Evolutionary conservation across 257 asterid genomes (phyloP), one percentile per base, ranked within the genome.

Genomic region (Solanum sitiens): DNA sequence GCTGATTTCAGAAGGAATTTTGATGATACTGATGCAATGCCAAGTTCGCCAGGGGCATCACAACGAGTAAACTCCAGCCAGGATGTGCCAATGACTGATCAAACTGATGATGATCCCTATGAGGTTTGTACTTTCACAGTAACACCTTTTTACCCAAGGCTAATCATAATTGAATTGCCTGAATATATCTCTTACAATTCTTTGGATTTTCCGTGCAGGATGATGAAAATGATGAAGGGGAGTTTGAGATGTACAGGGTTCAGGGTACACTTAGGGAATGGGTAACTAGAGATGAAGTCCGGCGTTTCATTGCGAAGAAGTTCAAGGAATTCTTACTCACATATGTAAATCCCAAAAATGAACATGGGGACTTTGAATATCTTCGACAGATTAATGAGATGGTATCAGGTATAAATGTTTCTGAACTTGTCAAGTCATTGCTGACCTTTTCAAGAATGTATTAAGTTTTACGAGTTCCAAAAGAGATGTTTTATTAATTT

Each of bases 261-360:
- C 99, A 96, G 91, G 99, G 99, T 88, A 95, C 99, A 65, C 95
- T 96, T 56, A 94, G 99, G 91, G 99, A 97, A 90, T 97, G 99
- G 99, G 99, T 97, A 86, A 96, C 99, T 84, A 94, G 99, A 89
- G 99, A 97, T 97, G 99, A 97, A 92, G 98, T 97, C 37, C 93
- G 98, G 88, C 96, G 98, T 45, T 97, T 97, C 93, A 96, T 97
- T 87, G 99, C 94, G 12, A 95, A 92, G 92, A 96, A 95, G 87
- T 96, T 97, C 93, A 97, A 93, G 91, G 98, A 95, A 56, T 97
- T 97, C 92, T 90, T 97, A 92, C 95, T 94, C 75, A 96, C 98
- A 0, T 95, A 96, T 86, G 95, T 95, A 87, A 97, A 96, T 83
- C 93, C 95, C 16, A 94, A 94, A 93, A 94, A 86, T 83, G 98